Percentiles rank a stretch among this genome's conserved stretches.
phyloP scores from a whole-genome alignment of 768 basidiomycete genomes.

The Xerocomellus chrysenteron region DNA sequence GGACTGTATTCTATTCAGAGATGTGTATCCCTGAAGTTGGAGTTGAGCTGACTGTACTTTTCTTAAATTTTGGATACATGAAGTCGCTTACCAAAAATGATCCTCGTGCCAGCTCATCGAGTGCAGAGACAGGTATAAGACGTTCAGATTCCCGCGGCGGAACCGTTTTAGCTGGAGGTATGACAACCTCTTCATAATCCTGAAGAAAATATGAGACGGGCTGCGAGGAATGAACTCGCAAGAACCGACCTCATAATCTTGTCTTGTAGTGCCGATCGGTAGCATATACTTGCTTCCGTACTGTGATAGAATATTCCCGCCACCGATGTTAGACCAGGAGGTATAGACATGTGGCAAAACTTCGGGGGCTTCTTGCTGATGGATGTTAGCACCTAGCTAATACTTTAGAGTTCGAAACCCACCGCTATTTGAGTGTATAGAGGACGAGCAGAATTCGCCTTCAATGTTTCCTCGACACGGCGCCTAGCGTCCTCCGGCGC shows the following conservation, averaged over 20 bases:
- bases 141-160: conserved; percentile 73
- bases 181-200: conserved; percentile 86
- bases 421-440: conserved; percentile 60
- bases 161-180: conserved; percentile 80
- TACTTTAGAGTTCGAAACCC: conserved; percentile 13
- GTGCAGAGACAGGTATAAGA: conserved; percentile 64
- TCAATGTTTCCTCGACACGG: conserved; percentile 61
- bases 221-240: not conserved
- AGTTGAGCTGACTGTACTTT: not conserved
- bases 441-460: conserved; percentile 63
- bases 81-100: conserved; percentile 72
- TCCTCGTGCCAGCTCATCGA: conserved; percentile 74
- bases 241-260: conserved; percentile 59
- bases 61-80: not conserved
- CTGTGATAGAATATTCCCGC: conserved; percentile 62
- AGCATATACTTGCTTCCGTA: conserved; percentile 77
- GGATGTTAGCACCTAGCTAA: conserved; percentile 7
- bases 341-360: conserved; percentile 88
- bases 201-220: conserved; percentile 31
- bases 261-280: conserved; percentile 77
- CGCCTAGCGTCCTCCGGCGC: conserved; percentile 49
- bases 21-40: conserved; percentile 66
- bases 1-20: conserved; percentile 92
- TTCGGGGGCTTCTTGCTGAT: conserved; percentile 55
- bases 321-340: conserved; percentile 54